A percentile compares a stretch with the other conserved stretches of the same genome.
These are phyloP conservation scores for Fomitopsis pinicola DNA, from an alignment of 1,284 basidiomycete genomes.

Conservation along the genomic window DNA sequence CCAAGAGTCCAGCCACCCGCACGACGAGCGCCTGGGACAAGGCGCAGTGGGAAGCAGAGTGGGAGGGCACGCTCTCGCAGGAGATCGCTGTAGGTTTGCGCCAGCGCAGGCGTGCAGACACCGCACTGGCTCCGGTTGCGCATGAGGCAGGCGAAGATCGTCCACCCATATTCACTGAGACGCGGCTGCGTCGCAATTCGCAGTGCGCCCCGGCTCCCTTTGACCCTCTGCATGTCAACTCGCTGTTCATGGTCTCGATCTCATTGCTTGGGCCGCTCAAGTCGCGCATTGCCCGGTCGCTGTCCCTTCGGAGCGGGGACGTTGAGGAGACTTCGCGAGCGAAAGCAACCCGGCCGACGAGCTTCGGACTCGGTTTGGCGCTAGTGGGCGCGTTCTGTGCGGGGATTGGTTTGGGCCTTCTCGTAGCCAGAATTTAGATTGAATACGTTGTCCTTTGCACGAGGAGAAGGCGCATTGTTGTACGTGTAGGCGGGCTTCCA, in stretches of 20 bases:
- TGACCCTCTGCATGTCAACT: constrained; percentile 47
- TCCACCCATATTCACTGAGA: constrained; percentile 1
- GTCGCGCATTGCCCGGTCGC: constrained; percentile 15
- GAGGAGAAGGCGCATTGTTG: neutral
- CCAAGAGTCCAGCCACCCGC: neutral
- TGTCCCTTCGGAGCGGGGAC: constrained; percentile 3
- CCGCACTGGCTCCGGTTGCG: constrained; percentile 3
- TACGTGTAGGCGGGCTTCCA: neutral
- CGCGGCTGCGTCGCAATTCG: constrained; percentile 5
- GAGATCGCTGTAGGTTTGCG: constrained; percentile 43
- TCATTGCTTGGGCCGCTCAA: constrained; percentile 37
- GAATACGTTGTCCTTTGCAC: neutral
- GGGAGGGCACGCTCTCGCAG: constrained; percentile 51
- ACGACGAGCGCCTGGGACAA: constrained; percentile 42
- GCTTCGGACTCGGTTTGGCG: constrained; percentile 23
- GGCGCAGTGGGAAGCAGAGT: constrained; percentile 58
- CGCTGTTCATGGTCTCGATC: constrained; percentile 41
- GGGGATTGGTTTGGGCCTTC: constrained; percentile 30
- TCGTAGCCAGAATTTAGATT: constrained; percentile 5
- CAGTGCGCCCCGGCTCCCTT: constrained; percentile 23
- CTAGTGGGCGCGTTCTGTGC: constrained; percentile 31
- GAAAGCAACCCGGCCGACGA: constrained; percentile 6
- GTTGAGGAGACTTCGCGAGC: neutral
- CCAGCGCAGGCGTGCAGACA: constrained; percentile 11
- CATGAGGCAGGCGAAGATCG: neutral